Conservation (phyloP, 805 yeast species). For the Monosporozyma siamensis region DNA sequence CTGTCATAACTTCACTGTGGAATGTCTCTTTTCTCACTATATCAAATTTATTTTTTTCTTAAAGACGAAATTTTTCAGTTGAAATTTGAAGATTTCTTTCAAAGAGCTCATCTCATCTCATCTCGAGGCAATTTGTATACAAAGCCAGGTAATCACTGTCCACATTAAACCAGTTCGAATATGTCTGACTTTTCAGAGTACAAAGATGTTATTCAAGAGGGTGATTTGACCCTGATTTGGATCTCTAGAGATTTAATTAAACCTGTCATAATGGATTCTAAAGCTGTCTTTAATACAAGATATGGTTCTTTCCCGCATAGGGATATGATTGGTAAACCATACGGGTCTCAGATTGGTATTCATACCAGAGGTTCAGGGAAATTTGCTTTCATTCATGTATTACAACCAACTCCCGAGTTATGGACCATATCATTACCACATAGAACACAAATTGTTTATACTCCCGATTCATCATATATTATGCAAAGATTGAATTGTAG, state of each 20-base stretch:
- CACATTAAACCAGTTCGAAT: neutral
- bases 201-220: constrained; percentile 66
- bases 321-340: constrained; percentile 68
- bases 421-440: constrained; percentile 97
- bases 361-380: constrained; percentile 46
- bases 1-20: too few relatives aligned
- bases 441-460: constrained; percentile 93
- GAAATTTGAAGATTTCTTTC: neutral
- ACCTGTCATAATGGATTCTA: constrained; percentile 55
- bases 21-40: too few relatives aligned
- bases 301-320: constrained; percentile 86
- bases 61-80: neutral
- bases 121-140: neutral
- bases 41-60: too few relatives aligned
- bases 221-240: constrained; percentile 81
- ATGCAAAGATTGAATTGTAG: constrained; percentile 69
- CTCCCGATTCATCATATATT: constrained; percentile 89
- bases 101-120: constrained; percentile 2
- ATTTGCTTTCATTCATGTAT: constrained; percentile 74
- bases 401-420: constrained; percentile 89
- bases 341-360: constrained; percentile 75
- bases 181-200: constrained; percentile 32
- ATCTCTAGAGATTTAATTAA: constrained; percentile 71
- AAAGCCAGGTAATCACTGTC: too few relatives aligned
- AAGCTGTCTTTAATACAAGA: constrained; percentile 65